phyloP scores from a whole-genome alignment of 2,329 filamentous ascomycete genomes.

The Phoma sp. region DNA sequence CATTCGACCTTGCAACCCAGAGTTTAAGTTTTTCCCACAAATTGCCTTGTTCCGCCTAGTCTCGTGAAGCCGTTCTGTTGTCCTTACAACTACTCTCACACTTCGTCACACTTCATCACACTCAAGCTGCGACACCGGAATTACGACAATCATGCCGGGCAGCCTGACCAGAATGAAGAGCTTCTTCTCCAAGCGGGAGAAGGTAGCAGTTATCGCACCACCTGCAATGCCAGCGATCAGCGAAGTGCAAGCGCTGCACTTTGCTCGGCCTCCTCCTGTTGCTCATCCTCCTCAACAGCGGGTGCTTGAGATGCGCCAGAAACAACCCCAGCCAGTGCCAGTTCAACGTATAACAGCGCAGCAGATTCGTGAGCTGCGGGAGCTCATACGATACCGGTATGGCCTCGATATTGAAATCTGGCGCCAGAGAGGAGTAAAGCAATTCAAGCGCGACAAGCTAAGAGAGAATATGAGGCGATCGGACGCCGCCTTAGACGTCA shows the following conservation, averaged over 20 bases:
- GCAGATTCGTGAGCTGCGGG: constrained; percentile 22
- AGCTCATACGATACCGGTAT: constrained; percentile 25
- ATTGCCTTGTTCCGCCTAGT: too few relatives aligned
- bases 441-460: constrained; percentile 8
- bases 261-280: too few relatives aligned
- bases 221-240: neutral
- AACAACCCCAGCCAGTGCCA: neutral
- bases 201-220: neutral
- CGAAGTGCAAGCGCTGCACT: neutral
- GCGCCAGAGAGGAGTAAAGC: constrained; percentile 17
- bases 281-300: neutral
- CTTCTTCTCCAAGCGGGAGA: constrained; percentile 5
- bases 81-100: too few relatives aligned
- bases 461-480: constrained; percentile 21
- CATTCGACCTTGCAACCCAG: too few relatives aligned
- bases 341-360: constrained; percentile 12
- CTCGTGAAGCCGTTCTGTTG: too few relatives aligned
- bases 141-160: neutral
- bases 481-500: constrained; percentile 20
- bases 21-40: too few relatives aligned
- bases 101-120: too few relatives aligned
- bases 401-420: constrained; percentile 25
- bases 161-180: constrained; percentile 1
- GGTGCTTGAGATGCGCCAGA: neutral
- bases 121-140: neutral